Base-by-base conservation (phyloP, 768 basidiomycete species). In the Thelephora aurantiotincta region DNA sequence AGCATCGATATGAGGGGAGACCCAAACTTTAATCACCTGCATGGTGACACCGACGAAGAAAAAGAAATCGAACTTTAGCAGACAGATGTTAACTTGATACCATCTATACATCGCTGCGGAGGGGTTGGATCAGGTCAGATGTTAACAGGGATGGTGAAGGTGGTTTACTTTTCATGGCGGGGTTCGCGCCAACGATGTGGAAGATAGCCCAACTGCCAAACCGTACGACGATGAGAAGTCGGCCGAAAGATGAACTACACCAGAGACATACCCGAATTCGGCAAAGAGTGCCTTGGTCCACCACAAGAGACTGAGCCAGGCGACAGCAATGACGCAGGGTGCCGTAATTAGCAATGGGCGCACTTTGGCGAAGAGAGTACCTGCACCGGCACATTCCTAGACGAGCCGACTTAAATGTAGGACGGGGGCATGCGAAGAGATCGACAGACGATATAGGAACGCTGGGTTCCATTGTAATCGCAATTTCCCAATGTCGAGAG, bases 21-120 rank as follows among this genome's bases (percentile, higher is more conserved):
- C 14, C 48, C 7, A 19, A 20, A 18, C 11, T 3, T 30, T 20
- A 43, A 63, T 44, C 45, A 76, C 87, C 77, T 91, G 88, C 74
- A 89, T 88, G 2, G 87, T 89, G 20, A 90, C 80, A n/a, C 82
- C 88, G 18, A 74, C 71, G 58, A 91, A 90, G 61, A 75, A 78
- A 68, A 91, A 91, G 63, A 89, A 91, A 62, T 91, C 87, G 60
- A 91, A 88, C 60, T 89, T 91, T 55, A 91, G 74, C 46, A 91
- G 71, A 57, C 85, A 89, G 42, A 91, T 77, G 71, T 89, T 75
- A 55, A 91, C 76, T 65, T 91, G 83, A 57, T 91, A 91, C 64
- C 69, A 87, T 55, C 82, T 83, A 60, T 87, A 90, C 88, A 91
- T 91, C 30, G 74, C 87, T 90, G 52, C n/a, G 46, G 52, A 43